Evolutionary conservation across 805 yeast genomes (phyloP), one percentile per base, ranked within the genome.

Genomic region (Starmerella bombi): DNA sequence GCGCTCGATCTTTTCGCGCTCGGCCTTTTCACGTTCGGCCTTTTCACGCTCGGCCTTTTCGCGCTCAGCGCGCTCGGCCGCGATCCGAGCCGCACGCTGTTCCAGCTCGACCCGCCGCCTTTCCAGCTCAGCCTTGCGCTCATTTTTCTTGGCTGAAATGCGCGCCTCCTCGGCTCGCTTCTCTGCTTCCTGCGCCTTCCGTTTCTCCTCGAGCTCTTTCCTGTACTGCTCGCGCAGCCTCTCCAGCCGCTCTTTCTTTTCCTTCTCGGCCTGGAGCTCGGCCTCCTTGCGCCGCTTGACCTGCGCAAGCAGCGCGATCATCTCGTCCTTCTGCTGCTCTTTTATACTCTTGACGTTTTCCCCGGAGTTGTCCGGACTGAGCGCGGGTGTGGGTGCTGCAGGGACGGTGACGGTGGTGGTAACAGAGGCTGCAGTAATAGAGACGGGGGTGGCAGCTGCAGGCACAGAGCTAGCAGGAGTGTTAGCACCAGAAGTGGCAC

Each of bases 231-330:
- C 45, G 37, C 45, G 48, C 38, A 30, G 29, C 32, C 23, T 44
- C 40, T 30, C 35, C 20, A 49, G 39, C 17, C 46, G 38, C 30
- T 23, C 36, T 25, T 41, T n/a, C 32, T 39, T 35, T 34, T 43
- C 48, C 25, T 15, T 19, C n/a, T 46, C 49, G 8, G 38, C 50
- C 5, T 23, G 14, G 4, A 36, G 36, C 42, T 50, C 55, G 15
- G 41, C 36, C 25, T 45, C 50, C 14, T 39, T 40, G 30, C 50
- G 41, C 23, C 42, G 44, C 28, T 43, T 51, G 6, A 53, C 46
- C 31, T 50, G 52, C 36, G 58, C 63, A 8, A 57, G 45, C 5
- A 59, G 53, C 19, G 45, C 45, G 19, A 48, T 44, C 67, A 63
- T 62, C 19, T 46, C 43, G 33, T 52, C 55, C 36, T 58, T 53